phyloP scores from a whole-genome alignment of 2,329 filamentous ascomycete species.

The Cordyceps tenuipes region DNA sequence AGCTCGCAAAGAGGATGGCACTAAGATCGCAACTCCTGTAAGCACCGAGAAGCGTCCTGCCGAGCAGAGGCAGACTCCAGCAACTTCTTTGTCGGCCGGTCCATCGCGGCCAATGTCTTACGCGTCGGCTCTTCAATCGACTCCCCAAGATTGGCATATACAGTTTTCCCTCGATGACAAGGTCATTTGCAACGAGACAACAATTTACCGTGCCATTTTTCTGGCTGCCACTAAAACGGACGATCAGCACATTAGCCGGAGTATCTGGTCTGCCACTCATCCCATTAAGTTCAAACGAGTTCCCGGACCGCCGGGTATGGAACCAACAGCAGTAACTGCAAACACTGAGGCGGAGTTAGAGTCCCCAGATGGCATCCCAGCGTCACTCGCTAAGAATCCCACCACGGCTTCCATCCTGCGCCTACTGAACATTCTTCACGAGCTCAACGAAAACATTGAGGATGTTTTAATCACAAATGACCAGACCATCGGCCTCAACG shows the following conservation, averaged over 20 bases:
- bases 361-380: slow-evolving; percentile 56
- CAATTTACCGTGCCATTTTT: slow-evolving; percentile 90
- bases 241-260: slow-evolving; percentile 57
- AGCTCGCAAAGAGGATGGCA: slow-evolving; percentile 86
- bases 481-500: slow-evolving; percentile 59
- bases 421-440: slow-evolving; percentile 81
- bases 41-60: slow-evolving; percentile 39
- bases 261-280: slow-evolving; percentile 84
- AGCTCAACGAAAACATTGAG: slow-evolving; percentile 86
- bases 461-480: slow-evolving; percentile 72
- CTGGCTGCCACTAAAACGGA: slow-evolving; percentile 44
- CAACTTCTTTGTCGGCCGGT: slow-evolving; percentile 42
- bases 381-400: slow-evolving; percentile 74
- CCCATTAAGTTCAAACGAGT: slow-evolving; percentile 88
- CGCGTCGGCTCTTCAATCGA: slow-evolving; percentile 69
- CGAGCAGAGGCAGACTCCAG: slow-evolving; percentile 31
- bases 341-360: slow-evolving; percentile 41
- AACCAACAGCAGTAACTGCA: slow-evolving; percentile 53
- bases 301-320: slow-evolving; percentile 68
- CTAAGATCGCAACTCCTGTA: slow-evolving; percentile 72
- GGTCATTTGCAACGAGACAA: slow-evolving; percentile 81
- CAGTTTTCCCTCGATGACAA: slow-evolving; percentile 85
- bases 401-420: slow-evolving; percentile 81
- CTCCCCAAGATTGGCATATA: slow-evolving; percentile 92
- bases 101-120: slow-evolving; percentile 69